Evolutionary conservation across 179 eudicot genomes (phyloP).

Genomic region (Silene noctiflora): DNA sequence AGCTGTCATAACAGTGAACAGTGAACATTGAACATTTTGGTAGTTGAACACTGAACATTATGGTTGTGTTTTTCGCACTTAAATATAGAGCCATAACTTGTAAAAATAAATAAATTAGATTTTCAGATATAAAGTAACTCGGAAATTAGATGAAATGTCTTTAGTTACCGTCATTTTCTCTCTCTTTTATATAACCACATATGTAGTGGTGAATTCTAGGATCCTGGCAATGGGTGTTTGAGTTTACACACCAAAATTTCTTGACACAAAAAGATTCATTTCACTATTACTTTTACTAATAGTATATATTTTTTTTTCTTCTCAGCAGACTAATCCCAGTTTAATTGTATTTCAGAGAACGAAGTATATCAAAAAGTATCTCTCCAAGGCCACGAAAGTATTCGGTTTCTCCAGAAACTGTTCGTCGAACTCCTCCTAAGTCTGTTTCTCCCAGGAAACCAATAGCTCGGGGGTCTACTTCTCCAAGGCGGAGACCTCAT

Average conservation of each 20-base stretch:
- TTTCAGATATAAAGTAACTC: neutral
- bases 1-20: neutral
- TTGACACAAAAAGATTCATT: too few species aligned
- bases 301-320: too few species aligned
- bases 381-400: conserved; percentile 53
- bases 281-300: too few species aligned
- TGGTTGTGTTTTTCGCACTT: neutral
- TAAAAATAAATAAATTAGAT: too few species aligned
- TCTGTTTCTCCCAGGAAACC: conserved; percentile 59
- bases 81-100: too few species aligned
- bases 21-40: neutral
- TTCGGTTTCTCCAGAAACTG: conserved; percentile 57
- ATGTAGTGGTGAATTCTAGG: neutral
- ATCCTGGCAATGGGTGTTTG: too few species aligned
- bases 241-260: too few species aligned
- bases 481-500: conserved; percentile 58
- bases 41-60: neutral
- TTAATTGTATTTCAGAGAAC: conserved; percentile 40
- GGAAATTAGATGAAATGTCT: neutral
- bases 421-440: conserved; percentile 42
- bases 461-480: conserved; percentile 38
- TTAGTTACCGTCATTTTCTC: neutral
- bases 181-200: neutral
- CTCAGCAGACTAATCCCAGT: neutral
- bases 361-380: conserved; percentile 55